Evolutionary conservation across 495 filamentous ascomycete species (phyloP).

Genomic region (Podospora pseudopauciseta): DNA sequence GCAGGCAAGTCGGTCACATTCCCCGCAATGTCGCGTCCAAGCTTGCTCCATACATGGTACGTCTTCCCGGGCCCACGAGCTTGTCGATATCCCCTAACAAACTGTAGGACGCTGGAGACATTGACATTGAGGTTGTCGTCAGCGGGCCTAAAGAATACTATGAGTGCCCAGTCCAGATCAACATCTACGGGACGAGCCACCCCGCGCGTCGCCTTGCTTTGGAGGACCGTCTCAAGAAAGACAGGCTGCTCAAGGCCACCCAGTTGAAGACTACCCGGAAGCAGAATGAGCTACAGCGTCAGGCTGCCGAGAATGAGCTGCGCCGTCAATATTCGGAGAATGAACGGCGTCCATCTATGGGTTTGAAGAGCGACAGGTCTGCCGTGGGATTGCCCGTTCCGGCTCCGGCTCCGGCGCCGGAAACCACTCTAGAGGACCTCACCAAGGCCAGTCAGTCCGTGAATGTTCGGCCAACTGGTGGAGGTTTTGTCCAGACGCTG

Average conservation of each 20-base stretch:
- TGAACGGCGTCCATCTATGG: conserved; percentile 41
- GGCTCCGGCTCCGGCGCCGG: conserved; percentile 34
- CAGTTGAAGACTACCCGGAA: conserved; percentile 47
- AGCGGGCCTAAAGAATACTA: conserved; percentile 56
- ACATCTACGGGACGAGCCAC: conserved; percentile 63
- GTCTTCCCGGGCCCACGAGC: background rate
- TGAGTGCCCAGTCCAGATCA: conserved; percentile 68
- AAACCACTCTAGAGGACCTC: conserved; percentile 55
- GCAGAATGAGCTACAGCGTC: conserved; percentile 47
- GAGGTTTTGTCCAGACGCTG: conserved; percentile 62
- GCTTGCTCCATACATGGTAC: conserved; percentile 63
- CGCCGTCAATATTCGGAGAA: conserved; percentile 37
- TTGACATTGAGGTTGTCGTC: conserved; percentile 61
- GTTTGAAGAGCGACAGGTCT: conserved; percentile 30
- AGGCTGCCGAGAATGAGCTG: conserved; percentile 42
- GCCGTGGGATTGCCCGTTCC: conserved; percentile 32
- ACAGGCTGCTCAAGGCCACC: conserved; percentile 51
- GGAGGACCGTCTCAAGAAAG: conserved; percentile 58
- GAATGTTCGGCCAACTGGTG: conserved; percentile 47
- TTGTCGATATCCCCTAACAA: background rate
- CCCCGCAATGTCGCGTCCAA: conserved; percentile 61
- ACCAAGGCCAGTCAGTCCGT: conserved; percentile 65
- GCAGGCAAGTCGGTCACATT: conserved; percentile 77
- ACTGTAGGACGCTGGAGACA: conserved; percentile 30
- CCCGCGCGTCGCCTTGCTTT: conserved; percentile 47